Evolutionary conservation across 768 basidiomycete genomes (phyloP), one percentile per base, ranked within the genome.

Genomic region (Termitomyces sp.): DNA sequence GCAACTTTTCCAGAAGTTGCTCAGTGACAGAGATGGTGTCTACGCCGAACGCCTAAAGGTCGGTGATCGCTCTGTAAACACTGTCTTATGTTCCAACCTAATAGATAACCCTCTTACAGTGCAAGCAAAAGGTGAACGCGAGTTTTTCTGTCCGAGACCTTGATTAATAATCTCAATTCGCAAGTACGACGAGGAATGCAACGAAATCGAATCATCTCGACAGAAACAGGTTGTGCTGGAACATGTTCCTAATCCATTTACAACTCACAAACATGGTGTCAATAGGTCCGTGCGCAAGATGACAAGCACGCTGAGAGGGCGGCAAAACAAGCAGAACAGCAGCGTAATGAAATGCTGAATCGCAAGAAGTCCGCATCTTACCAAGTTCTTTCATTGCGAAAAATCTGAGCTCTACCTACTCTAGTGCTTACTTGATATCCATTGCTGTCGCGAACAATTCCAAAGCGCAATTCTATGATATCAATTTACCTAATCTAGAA

Each of bases 141-240:
- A 18, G 12, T 32, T 33, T 47, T 10, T 33, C 10, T 3, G 4
- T 16, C 28, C 9, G 5, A 20, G 30, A 20, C 13, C 23, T 40
- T 32, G 66, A 59, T 69, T 73, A 63, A 50, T 59, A 30, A 64
- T 55, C 18, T 57, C 44, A 35, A 63, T 61, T 20, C 46, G 49
- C 47, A 62, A 93, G 91, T 93, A 93, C 66, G 88, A 93, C 64
- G 86, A 85, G 32, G 85, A 91, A 64, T 93, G 92, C 68, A 67
- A 68, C 16, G 90, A 92, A 69, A 82, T 89, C 23, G 89, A 90
- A 66, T 70, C 78, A 23, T 81, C 84, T 66, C 85, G 88, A 51
- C 89, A 91, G 77, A 93, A 92, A 72, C 91, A 93, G 82, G 91
- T 82, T 68, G 35, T 13, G 43, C 67, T 62, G 18, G 66, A 30